Evolutionary conservation across 371 early-diverging fungal genomes (phyloP).

Genomic region (Mucor velutinosus): DNA sequence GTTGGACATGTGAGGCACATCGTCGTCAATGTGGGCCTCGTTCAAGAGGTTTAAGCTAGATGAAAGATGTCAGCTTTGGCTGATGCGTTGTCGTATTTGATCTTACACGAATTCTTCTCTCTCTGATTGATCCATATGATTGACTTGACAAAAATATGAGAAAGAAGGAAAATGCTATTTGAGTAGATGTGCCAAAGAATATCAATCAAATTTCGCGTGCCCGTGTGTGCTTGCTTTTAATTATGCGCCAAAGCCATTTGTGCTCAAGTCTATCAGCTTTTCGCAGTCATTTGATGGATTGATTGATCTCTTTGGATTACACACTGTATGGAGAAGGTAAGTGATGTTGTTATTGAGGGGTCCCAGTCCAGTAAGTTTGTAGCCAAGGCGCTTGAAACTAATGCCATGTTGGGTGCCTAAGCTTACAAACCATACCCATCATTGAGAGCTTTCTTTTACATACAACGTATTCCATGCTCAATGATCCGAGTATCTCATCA

Average conservation of each 20-base stretch:
- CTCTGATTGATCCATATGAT: not conserved
- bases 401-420: too few relatives aligned
- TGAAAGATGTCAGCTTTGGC: not conserved
- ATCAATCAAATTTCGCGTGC: not conserved
- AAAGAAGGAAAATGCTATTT: not conserved
- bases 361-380: too few relatives aligned
- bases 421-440: too few relatives aligned
- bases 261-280: not conserved
- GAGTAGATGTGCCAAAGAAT: not conserved
- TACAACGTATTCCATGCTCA: too few relatives aligned
- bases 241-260: not conserved
- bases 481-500: too few relatives aligned
- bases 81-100: too few relatives aligned
- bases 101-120: slow-evolving; percentile 4
- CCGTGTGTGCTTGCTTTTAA: not conserved
- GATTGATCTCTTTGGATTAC: too few relatives aligned
- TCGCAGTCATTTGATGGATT: not conserved
- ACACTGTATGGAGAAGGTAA: too few relatives aligned
- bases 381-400: too few relatives aligned
- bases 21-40: not conserved
- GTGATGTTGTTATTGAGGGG: too few relatives aligned
- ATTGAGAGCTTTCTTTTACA: too few relatives aligned
- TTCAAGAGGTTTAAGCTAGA: slow-evolving; percentile 1
- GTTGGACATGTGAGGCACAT: not conserved
- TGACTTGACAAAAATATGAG: not conserved